phyloP scores from a whole-genome alignment of 768 basidiomycete genomes.

The Auriscalpium vulgare region DNA sequence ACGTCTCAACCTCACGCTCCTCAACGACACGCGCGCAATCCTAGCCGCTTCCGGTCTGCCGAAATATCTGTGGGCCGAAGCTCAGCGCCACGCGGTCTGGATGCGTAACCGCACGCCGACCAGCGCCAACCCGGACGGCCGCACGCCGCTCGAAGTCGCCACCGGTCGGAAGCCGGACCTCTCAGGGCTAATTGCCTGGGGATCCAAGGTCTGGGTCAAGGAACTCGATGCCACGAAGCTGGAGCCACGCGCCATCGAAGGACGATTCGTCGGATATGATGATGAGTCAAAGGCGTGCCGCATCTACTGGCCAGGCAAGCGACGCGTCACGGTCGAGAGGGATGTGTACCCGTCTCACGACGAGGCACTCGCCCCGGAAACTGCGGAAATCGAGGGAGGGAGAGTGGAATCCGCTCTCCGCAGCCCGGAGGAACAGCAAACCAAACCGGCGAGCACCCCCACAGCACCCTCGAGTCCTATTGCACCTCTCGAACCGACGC shows the following conservation, averaged over 20 bases:
- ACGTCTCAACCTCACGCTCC: background rate
- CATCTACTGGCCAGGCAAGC: constrained; percentile 27
- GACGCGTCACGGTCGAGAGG: constrained; percentile 18
- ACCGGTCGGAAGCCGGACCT: constrained; percentile 22
- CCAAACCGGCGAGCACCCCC: no score
- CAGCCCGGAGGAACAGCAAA: no score
- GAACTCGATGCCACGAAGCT: constrained; percentile 7
- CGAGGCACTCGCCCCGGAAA: no score
- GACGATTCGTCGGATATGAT: constrained; percentile 28
- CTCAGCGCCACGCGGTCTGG: constrained; percentile 14
- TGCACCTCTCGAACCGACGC: no score
- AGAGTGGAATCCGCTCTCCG: no score
- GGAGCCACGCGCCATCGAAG: constrained; percentile 3
- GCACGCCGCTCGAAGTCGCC: constrained; percentile 20
- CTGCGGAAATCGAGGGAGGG: no score
- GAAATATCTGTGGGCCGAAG: constrained; percentile 21
- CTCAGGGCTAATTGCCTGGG: constrained; percentile 2
- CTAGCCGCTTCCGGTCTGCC: constrained; percentile 7
- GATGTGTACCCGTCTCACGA: constrained; percentile 11
- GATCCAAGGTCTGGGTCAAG: constrained; percentile 13
- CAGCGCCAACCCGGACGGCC: constrained; percentile 7
- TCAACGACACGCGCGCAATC: background rate
- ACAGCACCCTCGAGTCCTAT: no score
- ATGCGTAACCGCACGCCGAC: constrained; percentile 15
- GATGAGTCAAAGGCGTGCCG: constrained; percentile 22